Percentiles rank a stretch among this genome's conserved stretches.
Conservation (phyloP, 108 stramenopile genomes). For the Cyclotella kingstonii region DNA sequence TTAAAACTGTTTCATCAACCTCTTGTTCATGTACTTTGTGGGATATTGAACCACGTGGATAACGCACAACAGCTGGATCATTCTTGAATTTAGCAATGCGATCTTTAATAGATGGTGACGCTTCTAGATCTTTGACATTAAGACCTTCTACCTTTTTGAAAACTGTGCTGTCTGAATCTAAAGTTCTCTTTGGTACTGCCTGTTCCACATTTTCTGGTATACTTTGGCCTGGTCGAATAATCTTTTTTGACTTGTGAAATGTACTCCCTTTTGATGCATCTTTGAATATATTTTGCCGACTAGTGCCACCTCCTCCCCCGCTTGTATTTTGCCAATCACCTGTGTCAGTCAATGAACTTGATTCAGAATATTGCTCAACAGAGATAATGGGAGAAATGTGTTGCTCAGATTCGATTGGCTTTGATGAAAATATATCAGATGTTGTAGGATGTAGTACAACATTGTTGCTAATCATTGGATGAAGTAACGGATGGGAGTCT, state of each 20-base stretch:
- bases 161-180: not conserved
- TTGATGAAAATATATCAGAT: not conserved
- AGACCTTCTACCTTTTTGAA: no score
- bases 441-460: no score
- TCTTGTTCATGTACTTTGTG: no score
- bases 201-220: not conserved
- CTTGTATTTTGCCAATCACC: conserved; percentile 13
- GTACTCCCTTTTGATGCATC: conserved; percentile 37
- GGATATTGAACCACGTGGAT: not conserved
- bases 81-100: conserved; percentile 26
- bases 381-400: not conserved
- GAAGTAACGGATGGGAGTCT: conserved; percentile 5
- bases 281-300: conserved; percentile 32
- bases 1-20: no score
- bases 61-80: not conserved
- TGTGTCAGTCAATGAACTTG: conserved; percentile 38
- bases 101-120: conserved; percentile 21
- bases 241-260: conserved; percentile 44
- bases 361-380: conserved; percentile 29
- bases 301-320: not conserved
- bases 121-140: no score
- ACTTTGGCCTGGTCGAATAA: conserved; percentile 21
- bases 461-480: not conserved
- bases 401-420: not conserved
- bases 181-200: not conserved